phyloP scores from a whole-genome alignment of 768 basidiomycete species.

The Mrakia gelida region DNA sequence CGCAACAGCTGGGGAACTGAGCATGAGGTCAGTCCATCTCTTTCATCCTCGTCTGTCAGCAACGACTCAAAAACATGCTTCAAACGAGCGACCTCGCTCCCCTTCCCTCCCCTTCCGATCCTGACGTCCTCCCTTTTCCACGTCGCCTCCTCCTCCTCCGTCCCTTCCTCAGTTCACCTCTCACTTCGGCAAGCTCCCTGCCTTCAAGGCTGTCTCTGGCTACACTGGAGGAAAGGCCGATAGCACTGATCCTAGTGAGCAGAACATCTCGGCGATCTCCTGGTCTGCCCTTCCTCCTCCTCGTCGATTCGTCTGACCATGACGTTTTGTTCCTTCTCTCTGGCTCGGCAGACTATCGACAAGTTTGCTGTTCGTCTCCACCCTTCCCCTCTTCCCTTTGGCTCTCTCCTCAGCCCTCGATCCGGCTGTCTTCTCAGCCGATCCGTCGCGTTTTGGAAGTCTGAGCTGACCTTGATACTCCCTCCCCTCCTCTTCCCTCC shows the following conservation, averaged over 20 bases:
- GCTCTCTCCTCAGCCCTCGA: background rate
- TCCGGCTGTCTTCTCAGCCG: background rate
- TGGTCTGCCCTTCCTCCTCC: background rate
- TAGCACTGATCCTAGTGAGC: slow-evolving; percentile 10
- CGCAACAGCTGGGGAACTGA: background rate
- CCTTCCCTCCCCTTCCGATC: background rate
- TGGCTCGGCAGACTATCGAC: slow-evolving; percentile 20
- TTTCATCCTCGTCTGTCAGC: background rate
- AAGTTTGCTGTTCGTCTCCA: slow-evolving; percentile 24
- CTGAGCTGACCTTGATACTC: background rate
- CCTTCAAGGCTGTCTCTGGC: slow-evolving; percentile 18
- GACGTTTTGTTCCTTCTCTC: background rate
- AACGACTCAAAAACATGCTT: too few relatives aligned
- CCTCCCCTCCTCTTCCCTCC: background rate
- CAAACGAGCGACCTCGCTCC: background rate
- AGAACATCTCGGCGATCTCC: background rate
- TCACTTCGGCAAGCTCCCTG: slow-evolving; percentile 4
- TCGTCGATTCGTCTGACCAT: background rate
- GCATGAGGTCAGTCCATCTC: background rate
- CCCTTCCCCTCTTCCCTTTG: background rate
- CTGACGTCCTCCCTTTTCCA: background rate
- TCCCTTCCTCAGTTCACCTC: slow-evolving; percentile 1
- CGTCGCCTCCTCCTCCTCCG: background rate
- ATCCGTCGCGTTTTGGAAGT: background rate
- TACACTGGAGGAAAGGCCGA: slow-evolving; percentile 24